phyloP scores from a whole-genome alignment of 305 asterid genomes.

The Andrographis paniculata region DNA sequence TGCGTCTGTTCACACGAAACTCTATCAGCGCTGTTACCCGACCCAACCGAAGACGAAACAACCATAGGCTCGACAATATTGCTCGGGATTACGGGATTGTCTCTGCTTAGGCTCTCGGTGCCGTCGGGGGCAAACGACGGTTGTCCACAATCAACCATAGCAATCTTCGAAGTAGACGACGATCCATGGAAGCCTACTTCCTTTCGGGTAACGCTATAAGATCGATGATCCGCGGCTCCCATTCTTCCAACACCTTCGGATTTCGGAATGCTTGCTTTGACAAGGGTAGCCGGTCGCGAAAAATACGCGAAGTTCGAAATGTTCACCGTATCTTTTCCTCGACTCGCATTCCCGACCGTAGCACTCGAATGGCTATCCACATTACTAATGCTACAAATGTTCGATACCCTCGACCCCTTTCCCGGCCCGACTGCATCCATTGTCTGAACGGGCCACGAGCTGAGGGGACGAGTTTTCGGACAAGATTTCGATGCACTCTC shows the following conservation, averaged over 20 bases:
- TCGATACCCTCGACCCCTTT: conserved; percentile 43
- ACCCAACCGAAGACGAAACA: conserved; percentile 86
- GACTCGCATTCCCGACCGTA: conserved; percentile 27
- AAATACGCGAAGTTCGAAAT: conserved; percentile 66
- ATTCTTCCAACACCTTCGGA: conserved; percentile 22
- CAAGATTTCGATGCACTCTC: conserved; percentile 28
- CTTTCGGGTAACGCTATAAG: conserved; percentile 22
- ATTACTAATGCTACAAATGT: conserved; percentile 22
- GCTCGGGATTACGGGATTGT: conserved; percentile 19
- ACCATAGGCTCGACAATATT: conserved; percentile 41
- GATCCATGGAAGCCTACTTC: conserved; percentile 25
- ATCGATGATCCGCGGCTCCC: conserved; percentile 22
- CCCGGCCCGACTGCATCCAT: conserved; percentile 38
- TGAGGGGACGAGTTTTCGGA: conserved; percentile 29
- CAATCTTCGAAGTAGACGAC: conserved; percentile 14
- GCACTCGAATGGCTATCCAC: conserved; percentile 20
- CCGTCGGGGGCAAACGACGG: conserved; percentile 19
- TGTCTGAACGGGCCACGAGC: conserved; percentile 35
- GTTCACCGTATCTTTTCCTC: conserved; percentile 28
- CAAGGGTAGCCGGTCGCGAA: conserved; percentile 48
- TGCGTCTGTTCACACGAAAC: conserved; percentile 59
- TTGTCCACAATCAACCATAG: conserved; percentile 22
- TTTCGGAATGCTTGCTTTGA: conserved; percentile 34
- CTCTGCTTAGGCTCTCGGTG: conserved; percentile 21
- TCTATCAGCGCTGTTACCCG: conserved; percentile 69